Conservation (phyloP, 2,329 filamentous ascomycete species). For the Thielaviopsis musarum region DNA sequence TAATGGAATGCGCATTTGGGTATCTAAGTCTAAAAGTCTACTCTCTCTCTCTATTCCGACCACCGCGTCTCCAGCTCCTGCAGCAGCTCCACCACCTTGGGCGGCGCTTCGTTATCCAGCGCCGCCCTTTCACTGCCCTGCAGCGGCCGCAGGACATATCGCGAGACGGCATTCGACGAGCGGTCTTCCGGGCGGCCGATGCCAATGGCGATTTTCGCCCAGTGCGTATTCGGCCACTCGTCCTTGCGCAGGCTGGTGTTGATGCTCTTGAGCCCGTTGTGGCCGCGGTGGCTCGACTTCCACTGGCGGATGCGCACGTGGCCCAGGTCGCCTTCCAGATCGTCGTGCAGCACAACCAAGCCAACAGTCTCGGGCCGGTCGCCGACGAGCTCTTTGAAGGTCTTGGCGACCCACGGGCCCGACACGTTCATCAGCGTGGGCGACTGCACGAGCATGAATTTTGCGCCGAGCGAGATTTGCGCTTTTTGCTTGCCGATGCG, state of each 20-base stretch:
- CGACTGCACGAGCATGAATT: conserved; percentile 56
- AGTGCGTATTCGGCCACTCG: conserved; percentile 25
- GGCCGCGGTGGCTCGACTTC: conserved; percentile 46
- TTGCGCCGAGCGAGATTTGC: conserved; percentile 28
- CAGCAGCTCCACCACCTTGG: conserved; percentile 33
- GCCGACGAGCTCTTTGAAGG: conserved; percentile 42
- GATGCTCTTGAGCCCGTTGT: conserved; percentile 60
- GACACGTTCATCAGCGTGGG: conserved; percentile 72
- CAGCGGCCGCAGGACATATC: conserved; percentile 63
- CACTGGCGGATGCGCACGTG: conserved; percentile 48
- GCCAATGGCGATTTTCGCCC: conserved; percentile 56
- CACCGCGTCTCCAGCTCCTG: conserved; percentile 28
- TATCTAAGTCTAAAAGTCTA: neutral
- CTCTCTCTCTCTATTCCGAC: conserved; percentile 14
- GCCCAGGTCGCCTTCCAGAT: conserved; percentile 59
- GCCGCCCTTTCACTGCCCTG: conserved; percentile 30
- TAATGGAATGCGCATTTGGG: neutral
- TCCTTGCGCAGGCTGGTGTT: conserved; percentile 29
- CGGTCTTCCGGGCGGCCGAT: conserved; percentile 68
- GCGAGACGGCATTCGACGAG: conserved; percentile 48
- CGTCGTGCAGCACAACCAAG: conserved; percentile 75
- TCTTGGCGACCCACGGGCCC: conserved; percentile 50
- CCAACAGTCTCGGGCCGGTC: conserved; percentile 20
- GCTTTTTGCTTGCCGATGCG: conserved; percentile 35
- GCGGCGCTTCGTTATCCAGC: conserved; percentile 35